Conservation (phyloP, 2,329 filamentous ascomycete species). For the Cladosporium sp. region DNA sequence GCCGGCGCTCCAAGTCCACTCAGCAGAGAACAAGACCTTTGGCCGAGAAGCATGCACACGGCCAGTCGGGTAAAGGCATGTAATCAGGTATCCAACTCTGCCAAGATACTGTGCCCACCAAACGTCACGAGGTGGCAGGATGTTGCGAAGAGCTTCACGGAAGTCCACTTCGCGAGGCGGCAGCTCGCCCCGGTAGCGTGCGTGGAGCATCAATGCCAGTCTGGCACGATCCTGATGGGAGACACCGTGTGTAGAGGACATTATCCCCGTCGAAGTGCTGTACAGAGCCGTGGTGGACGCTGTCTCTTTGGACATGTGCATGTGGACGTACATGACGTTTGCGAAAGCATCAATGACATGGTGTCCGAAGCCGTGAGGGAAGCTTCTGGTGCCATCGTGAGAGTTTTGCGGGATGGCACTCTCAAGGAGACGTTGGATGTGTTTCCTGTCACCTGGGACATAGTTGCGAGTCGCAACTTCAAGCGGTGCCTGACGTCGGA, state of each 20-base stretch:
- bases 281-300: conserved; percentile 66
- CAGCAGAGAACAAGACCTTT: conserved; percentile 9
- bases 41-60: conserved; percentile 28
- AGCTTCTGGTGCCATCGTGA: conserved; percentile 38
- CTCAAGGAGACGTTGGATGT: conserved; percentile 23
- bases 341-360: conserved; percentile 52
- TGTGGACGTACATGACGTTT: conserved; percentile 53
- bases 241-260: conserved; percentile 66
- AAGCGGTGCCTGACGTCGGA: conserved; percentile 61
- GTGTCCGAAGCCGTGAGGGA: conserved; percentile 20
- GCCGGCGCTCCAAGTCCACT: conserved; percentile 10
- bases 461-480: conserved; percentile 53
- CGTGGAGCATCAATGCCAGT: conserved; percentile 66
- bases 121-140: conserved; percentile 47
- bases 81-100: conserved; percentile 54
- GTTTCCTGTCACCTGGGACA: conserved; percentile 27
- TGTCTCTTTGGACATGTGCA: conserved; percentile 41
- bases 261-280: conserved; percentile 62
- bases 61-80: conserved; percentile 59
- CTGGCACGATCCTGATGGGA: conserved; percentile 68
- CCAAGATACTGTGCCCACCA: conserved; percentile 67
- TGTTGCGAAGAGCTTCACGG: conserved; percentile 49
- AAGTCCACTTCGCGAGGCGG: conserved; percentile 55
- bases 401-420: conserved; percentile 43
- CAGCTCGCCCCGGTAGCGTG: conserved; percentile 67